Base-by-base conservation (phyloP, 2,329 filamentous ascomycete genomes). In the Cercospora nicotianae region DNA sequence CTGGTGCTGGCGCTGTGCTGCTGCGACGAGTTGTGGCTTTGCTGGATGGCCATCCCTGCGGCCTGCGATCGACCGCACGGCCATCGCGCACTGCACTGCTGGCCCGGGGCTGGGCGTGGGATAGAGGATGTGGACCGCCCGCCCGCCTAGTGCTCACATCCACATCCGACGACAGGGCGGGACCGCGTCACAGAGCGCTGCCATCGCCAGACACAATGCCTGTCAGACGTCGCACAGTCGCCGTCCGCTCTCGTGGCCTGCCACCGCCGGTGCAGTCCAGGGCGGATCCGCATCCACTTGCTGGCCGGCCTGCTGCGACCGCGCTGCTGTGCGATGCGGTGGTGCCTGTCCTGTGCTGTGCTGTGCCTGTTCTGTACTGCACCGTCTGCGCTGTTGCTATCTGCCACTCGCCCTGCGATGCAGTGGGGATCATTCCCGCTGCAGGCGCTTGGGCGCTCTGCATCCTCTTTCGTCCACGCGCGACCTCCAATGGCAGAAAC, bases 401-500 rank as follows among this genome's bases (percentile, higher is more conserved):
- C 36, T 42, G 36, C 36, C 36, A 42, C 36, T 58, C 39, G 65
- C 28, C 60, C 57, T 65, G 51, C 70, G 33, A 66, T 20, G 28
- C 64, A 62, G 65, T 67, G 69, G 69, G 62, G 58, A 72, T 64
- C 51, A 57, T 30, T 60, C 63, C 67, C 69, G 64, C 33, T 65
- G 69, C 70, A 66, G 60, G 65, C 66, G 68, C 70, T 67, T 51
- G 60, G 65, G 42, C 69, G 63, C 65, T 67, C 70, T 66, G 53
- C 65, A 42, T 42, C 36, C 36, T 42, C 36, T n/a, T 42, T 42
- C 36, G 36, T 42, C 36, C 16, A 42, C 36, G 16, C 36, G 36
- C 69, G n/a, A 65, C 63, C 64, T 67, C 69, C 69, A 72, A 70
- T 72, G 67, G 69, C 69, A 67, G 63, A 31, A 64, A 42, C 42